Evolutionary conservation across 2,329 filamentous ascomycete genomes (phyloP).

Genomic region (Diaporthe sp.): DNA sequence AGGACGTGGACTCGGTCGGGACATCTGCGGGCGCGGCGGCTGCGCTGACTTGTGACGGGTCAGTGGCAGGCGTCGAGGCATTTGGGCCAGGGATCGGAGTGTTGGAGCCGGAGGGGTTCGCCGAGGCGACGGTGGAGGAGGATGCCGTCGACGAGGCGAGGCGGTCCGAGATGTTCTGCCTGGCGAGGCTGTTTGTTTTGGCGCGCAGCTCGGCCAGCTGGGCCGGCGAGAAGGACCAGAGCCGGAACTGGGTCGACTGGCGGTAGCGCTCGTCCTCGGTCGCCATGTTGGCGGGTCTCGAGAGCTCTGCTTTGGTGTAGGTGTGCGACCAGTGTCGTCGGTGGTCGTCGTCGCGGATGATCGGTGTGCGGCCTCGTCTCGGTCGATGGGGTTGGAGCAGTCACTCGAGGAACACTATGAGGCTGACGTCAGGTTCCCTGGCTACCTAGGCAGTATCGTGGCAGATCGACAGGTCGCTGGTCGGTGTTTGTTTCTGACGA

Average conservation of each 20-base stretch:
- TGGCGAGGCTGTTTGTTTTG: conserved; percentile 84
- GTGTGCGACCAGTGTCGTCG: not conserved
- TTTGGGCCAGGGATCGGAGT: conserved; percentile 45
- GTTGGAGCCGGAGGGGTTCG: conserved; percentile 49
- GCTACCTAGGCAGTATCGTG: not conserved
- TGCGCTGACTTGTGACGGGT: conserved; percentile 16
- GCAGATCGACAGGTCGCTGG: too few species aligned
- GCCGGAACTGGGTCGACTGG: conserved; percentile 87
- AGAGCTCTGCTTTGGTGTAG: not conserved
- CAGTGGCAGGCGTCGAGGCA: conserved; percentile 46
- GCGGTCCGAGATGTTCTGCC: conserved; percentile 69
- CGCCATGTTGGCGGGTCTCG: conserved; percentile 64
- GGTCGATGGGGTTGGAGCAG: not conserved
- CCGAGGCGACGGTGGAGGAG: conserved; percentile 60
- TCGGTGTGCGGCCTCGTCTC: not conserved
- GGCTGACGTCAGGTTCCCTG: too few species aligned
- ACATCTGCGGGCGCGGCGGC: conserved; percentile 37
- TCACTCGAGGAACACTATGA: not conserved
- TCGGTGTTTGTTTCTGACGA: not conserved
- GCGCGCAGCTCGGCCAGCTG: conserved; percentile 79
- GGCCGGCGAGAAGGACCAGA: conserved; percentile 90
- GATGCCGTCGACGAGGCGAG: conserved; percentile 65
- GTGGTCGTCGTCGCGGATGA: not conserved
- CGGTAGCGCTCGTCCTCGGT: conserved; percentile 94
- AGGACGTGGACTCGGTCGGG: conserved; percentile 40